phyloP scores from a whole-genome alignment of 148 eudicot genomes.

The Arbutus unedo region DNA sequence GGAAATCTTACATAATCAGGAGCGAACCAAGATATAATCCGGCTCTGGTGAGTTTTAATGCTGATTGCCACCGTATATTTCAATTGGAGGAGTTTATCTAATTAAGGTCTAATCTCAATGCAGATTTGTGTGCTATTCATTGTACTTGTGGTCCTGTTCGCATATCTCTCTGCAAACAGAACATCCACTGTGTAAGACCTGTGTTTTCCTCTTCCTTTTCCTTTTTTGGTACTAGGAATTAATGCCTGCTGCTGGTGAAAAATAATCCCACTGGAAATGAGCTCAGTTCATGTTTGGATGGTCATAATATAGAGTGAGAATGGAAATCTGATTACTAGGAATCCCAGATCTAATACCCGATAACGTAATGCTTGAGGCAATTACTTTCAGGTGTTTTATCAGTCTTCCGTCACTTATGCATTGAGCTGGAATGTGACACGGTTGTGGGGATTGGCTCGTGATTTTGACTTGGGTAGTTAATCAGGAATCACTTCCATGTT shows the following conservation, averaged over 20 bases:
- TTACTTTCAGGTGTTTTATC: not conserved
- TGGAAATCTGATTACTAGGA: not conserved
- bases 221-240: not conserved
- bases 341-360: not conserved
- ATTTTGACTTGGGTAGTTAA: not conserved
- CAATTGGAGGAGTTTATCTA: not conserved
- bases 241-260: not conserved
- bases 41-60: slow-evolving; percentile 10
- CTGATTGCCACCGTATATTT: too few species aligned
- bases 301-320: not conserved
- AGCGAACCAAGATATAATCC: slow-evolving; percentile 37
- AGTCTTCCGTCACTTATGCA: not conserved
- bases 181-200: not conserved
- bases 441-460: not conserved
- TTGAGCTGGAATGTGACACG: not conserved
- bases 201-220: slow-evolving; percentile 20
- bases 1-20: slow-evolving; percentile 54
- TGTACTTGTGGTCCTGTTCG: slow-evolving; percentile 40
- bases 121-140: slow-evolving; percentile 57
- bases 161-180: not conserved
- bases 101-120: slow-evolving; percentile 17
- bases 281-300: not conserved
- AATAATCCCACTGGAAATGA: not conserved
- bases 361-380: not conserved
- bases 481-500: too few species aligned